Base-by-base conservation (phyloP, 352 stramenopile species). In the Aphanomyces astaci region DNA sequence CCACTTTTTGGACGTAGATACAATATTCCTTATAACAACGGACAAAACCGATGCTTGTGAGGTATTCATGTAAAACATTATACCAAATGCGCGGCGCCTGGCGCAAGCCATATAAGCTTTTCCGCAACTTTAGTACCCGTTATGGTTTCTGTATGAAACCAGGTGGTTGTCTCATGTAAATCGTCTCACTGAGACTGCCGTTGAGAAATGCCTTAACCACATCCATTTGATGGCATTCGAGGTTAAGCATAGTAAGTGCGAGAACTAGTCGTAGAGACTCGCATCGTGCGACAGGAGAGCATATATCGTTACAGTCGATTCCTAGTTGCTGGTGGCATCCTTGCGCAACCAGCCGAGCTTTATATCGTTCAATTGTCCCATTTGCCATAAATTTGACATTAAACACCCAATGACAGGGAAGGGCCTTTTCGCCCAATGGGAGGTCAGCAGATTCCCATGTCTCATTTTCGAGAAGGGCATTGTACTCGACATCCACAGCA, bases 351-450 rank as follows among this genome's bases (percentile, higher is more conserved):
- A 71, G 1, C 4, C 65, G 36, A n/a, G 52, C 65, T 36, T 71
- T 71, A n/a, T 71, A 71, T 7, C 65, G 56, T 15, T 66, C 65
- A 28, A 71, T 56, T 0, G 13, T 45, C 3, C 65, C 65, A 63
- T 71, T 11, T 30, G 52, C 0, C 7, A 40, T 2, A 28, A 10
- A 54, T 60, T 71, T 71, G 19, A 68, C 0, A 13, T 70, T 60
- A 22, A 60, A 71, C 17, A 71, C 65, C 65, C 65, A 71, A 17
- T 69, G 22, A 40, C 7, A 64, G 0, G n/a, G 30, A 17, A 71
- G 32, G 4, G 60, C 22, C 27, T 51, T 71, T 30, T 24, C 9
- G 11, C 43, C 56, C 15, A 33, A 3, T 5, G 65, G 65, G 22
- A 70, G 46, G 7, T 53, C 4, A 11, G 66, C 36, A 19, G 70